Evolutionary conservation across 163 green algal species (phyloP), one percentile per base, ranked within the genome.

Genomic region (Volvox carteri): DNA sequence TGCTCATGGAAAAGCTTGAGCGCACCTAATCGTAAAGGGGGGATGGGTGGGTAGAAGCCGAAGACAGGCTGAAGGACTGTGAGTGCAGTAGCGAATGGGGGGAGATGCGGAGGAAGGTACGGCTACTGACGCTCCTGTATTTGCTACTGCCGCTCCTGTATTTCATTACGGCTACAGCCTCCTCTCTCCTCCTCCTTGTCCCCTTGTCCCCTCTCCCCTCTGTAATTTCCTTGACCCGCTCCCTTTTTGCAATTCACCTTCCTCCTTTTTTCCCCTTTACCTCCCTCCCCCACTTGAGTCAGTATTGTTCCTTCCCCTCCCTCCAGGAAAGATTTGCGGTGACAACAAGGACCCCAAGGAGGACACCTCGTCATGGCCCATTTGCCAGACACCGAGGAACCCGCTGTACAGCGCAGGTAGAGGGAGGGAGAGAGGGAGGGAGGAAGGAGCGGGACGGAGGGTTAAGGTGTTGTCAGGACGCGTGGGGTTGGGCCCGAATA

Each of bases 381-480:
- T 93, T 46, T 93, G 90, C 72, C 86, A 93, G 87, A 93, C 90
- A 12, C n/a, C 76, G 21, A 80, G 35, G 37, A 93, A 93, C 84
- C 90, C 90, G 33, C 87, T 93, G 6, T 93, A 93, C 84, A 92
- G 86, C 70, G 86, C 90, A 90, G 90, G 90, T 93, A 46, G 35
- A 42, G 21, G 33, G 35, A 46, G 28, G 62, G 5, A n/a, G 62
- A 23, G 56, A 23, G 19, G 14, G 56, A 5, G 48, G 48, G 48
- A 14, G 48, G 48, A 58, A 14, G 12, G 48, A 14, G 48, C 12
- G 48, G 48, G 14, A 14, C 48, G 48, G 48, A 14, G 48, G 48
- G 48, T n/a, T n/a, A n/a, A n/a, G n/a, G n/a, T n/a, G n/a, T n/a
- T n/a, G n/a, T n/a, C n/a, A n/a, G n/a, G n/a, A n/a, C n/a, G n/a